Base-by-base conservation (phyloP, 805 yeast species). In the Monosporozyma yasuniensis region DNA sequence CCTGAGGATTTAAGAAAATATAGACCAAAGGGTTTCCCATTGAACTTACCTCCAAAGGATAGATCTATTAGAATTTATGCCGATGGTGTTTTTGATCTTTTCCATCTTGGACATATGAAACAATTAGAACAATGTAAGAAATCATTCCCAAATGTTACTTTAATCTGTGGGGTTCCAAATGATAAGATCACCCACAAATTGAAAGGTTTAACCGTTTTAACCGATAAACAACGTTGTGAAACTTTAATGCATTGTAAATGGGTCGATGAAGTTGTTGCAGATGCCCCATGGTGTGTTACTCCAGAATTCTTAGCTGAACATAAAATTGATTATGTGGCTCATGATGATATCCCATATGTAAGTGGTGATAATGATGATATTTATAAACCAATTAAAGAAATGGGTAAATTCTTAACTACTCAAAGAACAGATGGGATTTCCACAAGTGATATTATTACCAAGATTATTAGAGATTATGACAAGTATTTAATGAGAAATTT, bases 341-440 rank as follows among this genome's bases (percentile, higher is more conserved):
- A 93, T 68, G 99, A 93, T 70, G 98, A 93, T 67, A 72, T 88
- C 54, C 99, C 99, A 0, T 93, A 93, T 64, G 96, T 87, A 1
- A 81, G 91, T 22, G 81, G 80, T n/a, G 96, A 83, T 53, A 75
- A 81, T 37, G 96, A 87, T 65, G 99, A 93, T 66, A 89, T 93
- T 49, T 93, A 93, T 71, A 81, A 80, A 66, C 96, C 97, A 21
- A 85, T 93, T 62, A 93, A 93, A 65, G 84, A 85, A 63, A 74
- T 74, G 63, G 99, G 99, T 1, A 86, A 79, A 83, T 93, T 93
- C 61, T 73, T 93, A 55, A 84, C 93, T 6, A 93, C 99, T 0
- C 98, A 93, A 70, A 79, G 99, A 66, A 93, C 99, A 0, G 96
- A 90, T 56, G 99, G 99, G 11, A 83, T 93, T 42, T 87, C 96